Evolutionary conservation across 805 yeast species (phyloP).

Genomic region (Yamadazyma paraphyllophila): DNA sequence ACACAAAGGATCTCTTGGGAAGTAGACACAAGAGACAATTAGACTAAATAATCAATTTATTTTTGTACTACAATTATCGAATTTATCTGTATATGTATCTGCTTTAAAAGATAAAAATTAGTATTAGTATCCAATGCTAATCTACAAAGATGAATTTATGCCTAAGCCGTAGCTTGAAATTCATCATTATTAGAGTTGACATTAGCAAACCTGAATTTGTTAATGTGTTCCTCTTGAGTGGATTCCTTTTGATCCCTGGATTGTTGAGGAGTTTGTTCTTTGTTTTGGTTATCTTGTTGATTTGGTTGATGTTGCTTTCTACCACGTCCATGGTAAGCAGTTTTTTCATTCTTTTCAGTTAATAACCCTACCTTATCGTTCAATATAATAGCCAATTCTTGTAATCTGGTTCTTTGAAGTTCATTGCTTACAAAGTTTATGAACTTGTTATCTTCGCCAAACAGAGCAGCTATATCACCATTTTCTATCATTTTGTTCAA

Average conservation of each 20-base stretch:
- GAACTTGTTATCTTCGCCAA: conserved; percentile 68
- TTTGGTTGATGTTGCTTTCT: conserved; percentile 41
- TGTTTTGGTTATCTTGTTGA: conserved; percentile 24
- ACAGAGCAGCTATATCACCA: conserved; percentile 73
- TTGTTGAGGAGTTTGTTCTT: conserved; percentile 28
- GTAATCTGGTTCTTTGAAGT: conserved; percentile 78
- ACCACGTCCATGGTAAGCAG: conserved; percentile 71
- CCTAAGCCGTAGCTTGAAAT: conserved; percentile 34
- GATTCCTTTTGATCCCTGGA: conserved; percentile 30
- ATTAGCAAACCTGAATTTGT: conserved; percentile 44
- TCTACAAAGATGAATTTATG: conserved; percentile 5
- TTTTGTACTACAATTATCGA: neutral
- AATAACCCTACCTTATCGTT: conserved; percentile 77
- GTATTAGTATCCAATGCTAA: conserved; percentile 4
- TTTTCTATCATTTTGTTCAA: conserved; percentile 72
- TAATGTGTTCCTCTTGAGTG: conserved; percentile 29
- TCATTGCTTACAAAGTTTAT: conserved; percentile 66
- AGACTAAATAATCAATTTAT: neutral
- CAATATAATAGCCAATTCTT: conserved; percentile 80
- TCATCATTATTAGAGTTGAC: conserved; percentile 44
- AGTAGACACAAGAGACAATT: neutral
- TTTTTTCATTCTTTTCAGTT: conserved; percentile 81
- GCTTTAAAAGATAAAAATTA: conserved; percentile 1
- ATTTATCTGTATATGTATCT: neutral
- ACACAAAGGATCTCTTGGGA: conserved; percentile 17